Base-by-base conservation (phyloP, 139 green algal species). In the Chlamydomonas sphaeroides region DNA sequence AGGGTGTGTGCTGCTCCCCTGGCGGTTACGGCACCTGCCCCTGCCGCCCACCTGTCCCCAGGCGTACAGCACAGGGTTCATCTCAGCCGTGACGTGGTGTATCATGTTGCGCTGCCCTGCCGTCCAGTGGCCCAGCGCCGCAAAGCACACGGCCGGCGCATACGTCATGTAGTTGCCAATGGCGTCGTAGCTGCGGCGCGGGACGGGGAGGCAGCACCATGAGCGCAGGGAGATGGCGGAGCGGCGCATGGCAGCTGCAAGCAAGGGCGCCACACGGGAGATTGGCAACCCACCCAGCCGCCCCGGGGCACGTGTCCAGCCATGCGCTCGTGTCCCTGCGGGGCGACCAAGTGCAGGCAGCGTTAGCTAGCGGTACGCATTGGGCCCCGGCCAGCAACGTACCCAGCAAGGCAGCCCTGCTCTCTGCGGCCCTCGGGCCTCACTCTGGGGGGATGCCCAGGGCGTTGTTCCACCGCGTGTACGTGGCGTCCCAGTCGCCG, bases 161-260 rank as follows among this genome's bases (percentile, higher is more conserved):
- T 80, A 80, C 23, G 73, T 80, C 57, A 80, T 56, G 57, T 69
- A 80, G 73, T 80, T 80, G 53, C 73, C 73, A 57, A 80, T 57
- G 36, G 69, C 57, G 57, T 80, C 73, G 73, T 80, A 80, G 5
- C 73, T 57, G n/a, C n/a, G n/a, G n/a, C n/a, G n/a, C n/a, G n/a
- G n/a, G n/a, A n/a, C n/a, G n/a, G n/a, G n/a, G n/a, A n/a, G n/a
- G n/a, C n/a, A n/a, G n/a, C n/a, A n/a, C n/a, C n/a, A n/a, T n/a
- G n/a, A n/a, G n/a, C n/a, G n/a, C n/a, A n/a, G n/a, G n/a, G n/a
- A n/a, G n/a, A n/a, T n/a, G n/a, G n/a, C n/a, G n/a, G n/a, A n/a
- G n/a, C n/a, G n/a, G n/a, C n/a, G n/a, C n/a, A n/a, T n/a, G n/a
- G n/a, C n/a, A n/a, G n/a, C n/a, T n/a, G n/a, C n/a, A n/a, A n/a